These are phyloP conservation scores for Breynia disticha DNA, from an alignment of 441 rosid genomes.

Conservation along the genomic window DNA sequence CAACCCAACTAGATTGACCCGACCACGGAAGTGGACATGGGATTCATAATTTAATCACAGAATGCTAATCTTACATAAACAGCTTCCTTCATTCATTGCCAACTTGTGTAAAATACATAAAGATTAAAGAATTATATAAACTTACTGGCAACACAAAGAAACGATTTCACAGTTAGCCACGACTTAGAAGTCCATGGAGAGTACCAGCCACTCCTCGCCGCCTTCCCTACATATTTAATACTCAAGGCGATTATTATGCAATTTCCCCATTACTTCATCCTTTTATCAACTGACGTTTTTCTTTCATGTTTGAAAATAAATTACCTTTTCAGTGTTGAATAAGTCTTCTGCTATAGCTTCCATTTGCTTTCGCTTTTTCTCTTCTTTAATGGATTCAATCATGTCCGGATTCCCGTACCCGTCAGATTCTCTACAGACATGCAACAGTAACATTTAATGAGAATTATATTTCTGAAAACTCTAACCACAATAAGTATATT, in stretches of 20 bases:
- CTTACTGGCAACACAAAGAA: no score
- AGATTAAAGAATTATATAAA: no score
- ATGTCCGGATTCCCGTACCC: constrained; percentile 30
- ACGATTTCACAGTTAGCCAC: not conserved
- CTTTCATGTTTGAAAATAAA: not conserved
- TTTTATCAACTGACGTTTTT: not conserved
- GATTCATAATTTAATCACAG: no score
- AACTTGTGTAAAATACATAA: no score
- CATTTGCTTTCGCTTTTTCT: constrained; percentile 72
- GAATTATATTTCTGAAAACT: constrained; percentile 2
- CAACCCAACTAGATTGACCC: no score
- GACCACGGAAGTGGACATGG: no score
- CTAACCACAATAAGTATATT: not conserved
- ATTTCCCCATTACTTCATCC: not conserved
- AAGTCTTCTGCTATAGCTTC: constrained; percentile 90
- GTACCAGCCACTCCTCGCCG: constrained; percentile 51
- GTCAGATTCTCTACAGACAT: constrained; percentile 43
- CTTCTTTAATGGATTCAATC: constrained; percentile 56
- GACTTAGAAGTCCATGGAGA: constrained; percentile 39
- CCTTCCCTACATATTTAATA: constrained; percentile 42
- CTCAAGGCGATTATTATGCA: not conserved
- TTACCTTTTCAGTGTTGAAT: constrained; percentile 65
- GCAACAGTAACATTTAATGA: constrained; percentile 3
- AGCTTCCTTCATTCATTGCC: no score
- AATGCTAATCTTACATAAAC: no score